Percentiles rank a stretch among this genome's conserved stretches.
Conservation (phyloP, 495 filamentous ascomycete genomes). For the Aspergillus egyptiacus region DNA sequence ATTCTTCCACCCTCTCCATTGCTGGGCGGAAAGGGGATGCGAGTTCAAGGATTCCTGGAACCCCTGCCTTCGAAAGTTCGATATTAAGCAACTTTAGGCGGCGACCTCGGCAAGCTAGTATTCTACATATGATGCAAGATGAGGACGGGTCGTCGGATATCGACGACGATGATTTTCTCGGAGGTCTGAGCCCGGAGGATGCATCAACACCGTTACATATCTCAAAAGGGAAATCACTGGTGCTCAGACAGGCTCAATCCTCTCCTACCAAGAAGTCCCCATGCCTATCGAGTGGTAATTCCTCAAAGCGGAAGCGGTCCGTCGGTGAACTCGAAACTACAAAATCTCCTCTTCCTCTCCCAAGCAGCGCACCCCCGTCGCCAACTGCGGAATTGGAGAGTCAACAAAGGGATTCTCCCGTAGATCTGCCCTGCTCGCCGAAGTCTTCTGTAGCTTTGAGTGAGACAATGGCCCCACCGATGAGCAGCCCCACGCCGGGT, state of each 20-base stretch:
- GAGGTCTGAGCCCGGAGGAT: slow-evolving; percentile 56
- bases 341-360: slow-evolving; percentile 17
- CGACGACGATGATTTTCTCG: slow-evolving; percentile 49
- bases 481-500: slow-evolving; percentile 33
- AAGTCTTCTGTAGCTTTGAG: slow-evolving; percentile 36
- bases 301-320: slow-evolving; percentile 36
- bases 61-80: slow-evolving; percentile 51
- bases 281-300: slow-evolving; percentile 25
- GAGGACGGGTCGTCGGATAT: slow-evolving; percentile 45
- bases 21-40: slow-evolving; percentile 39
- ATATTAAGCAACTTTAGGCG: slow-evolving; percentile 57
- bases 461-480: slow-evolving; percentile 48
- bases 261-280: slow-evolving; percentile 20
- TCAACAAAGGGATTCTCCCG: background rate
- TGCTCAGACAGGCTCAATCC: slow-evolving; percentile 18
- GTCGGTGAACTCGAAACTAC: slow-evolving; percentile 21
- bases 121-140: slow-evolving; percentile 56
- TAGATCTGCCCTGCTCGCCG: slow-evolving; percentile 10
- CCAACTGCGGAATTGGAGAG: slow-evolving; percentile 1
- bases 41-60: slow-evolving; percentile 38
- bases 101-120: slow-evolving; percentile 60
- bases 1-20: slow-evolving; percentile 41
- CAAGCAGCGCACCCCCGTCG: slow-evolving; percentile 21
- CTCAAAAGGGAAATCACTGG: slow-evolving; percentile 29
- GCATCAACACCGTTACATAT: slow-evolving; percentile 60